Evolutionary conservation across 495 filamentous ascomycete species (phyloP).

Genomic region (Clohesyomyces aquaticus): DNA sequence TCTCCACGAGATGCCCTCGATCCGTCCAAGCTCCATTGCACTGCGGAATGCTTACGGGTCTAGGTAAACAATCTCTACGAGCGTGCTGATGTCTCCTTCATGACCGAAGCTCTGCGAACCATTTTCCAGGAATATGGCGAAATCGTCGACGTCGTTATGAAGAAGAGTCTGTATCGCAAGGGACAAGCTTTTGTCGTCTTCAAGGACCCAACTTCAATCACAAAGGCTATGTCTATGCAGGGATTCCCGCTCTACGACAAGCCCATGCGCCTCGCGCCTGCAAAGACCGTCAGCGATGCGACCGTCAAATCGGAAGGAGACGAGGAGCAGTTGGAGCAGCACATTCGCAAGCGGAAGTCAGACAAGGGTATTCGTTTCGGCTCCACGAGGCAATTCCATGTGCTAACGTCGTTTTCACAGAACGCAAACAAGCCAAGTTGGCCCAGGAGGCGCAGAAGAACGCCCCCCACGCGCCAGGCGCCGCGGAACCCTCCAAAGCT

Average conservation of each 20-base stretch:
- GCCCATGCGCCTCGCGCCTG: slow-evolving; percentile 85
- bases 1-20: not conserved
- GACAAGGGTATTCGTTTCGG: slow-evolving; percentile 52
- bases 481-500: slow-evolving; percentile 50
- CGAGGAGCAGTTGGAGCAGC: slow-evolving; percentile 80
- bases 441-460: slow-evolving; percentile 87
- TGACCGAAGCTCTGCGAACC: slow-evolving; percentile 72
- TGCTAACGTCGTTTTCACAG: slow-evolving; percentile 4
- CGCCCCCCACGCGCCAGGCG: slow-evolving; percentile 61
- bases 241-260: slow-evolving; percentile 95
- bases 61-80: slow-evolving; percentile 93
- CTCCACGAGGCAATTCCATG: not conserved
- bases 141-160: slow-evolving; percentile 89
- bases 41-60: slow-evolving; percentile 15
- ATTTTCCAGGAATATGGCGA: slow-evolving; percentile 92
- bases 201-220: slow-evolving; percentile 74
- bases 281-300: slow-evolving; percentile 84
- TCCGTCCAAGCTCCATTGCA: slow-evolving; percentile 13
- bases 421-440: slow-evolving; percentile 78
- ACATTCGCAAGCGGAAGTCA: slow-evolving; percentile 82
- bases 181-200: slow-evolving; percentile 98
- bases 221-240: slow-evolving; percentile 83
- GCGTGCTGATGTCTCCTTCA: slow-evolving; percentile 77
- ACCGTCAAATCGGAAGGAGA: slow-evolving; percentile 74
- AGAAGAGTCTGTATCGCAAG: slow-evolving; percentile 88